phyloP scores from a whole-genome alignment of 805 yeast species.

The Suhomyces sp. region DNA sequence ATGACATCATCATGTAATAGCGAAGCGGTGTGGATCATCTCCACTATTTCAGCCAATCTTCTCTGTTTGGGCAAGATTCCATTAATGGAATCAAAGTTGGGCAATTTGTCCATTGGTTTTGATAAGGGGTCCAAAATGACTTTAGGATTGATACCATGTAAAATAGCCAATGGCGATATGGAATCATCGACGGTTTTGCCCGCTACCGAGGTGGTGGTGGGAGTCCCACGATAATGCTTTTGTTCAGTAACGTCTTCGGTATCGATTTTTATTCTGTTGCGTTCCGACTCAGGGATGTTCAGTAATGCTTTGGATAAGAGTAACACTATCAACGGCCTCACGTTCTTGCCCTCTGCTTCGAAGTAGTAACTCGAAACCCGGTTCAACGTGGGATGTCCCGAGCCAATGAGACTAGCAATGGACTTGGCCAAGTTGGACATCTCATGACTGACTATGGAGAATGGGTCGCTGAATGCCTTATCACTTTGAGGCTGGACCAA shows the following conservation, averaged over 20 bases:
- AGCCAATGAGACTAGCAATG: conserved; percentile 82
- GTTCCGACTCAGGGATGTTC: conserved; percentile 65
- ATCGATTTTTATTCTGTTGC: conserved; percentile 66
- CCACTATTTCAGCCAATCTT: conserved; percentile 94
- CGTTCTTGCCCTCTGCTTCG: conserved; percentile 94
- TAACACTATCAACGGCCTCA: conserved; percentile 86
- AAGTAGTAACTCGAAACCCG: conserved; percentile 93
- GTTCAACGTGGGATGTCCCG: conserved; percentile 91
- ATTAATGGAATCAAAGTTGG: conserved; percentile 54
- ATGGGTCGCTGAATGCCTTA: conserved; percentile 68
- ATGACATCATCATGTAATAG: conserved; percentile 95
- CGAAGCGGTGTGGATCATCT: conserved; percentile 97
- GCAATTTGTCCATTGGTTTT: conserved; percentile 71
- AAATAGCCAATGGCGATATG: conserved; percentile 75
- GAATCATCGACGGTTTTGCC: conserved; percentile 61
- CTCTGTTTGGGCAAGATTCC: conserved; percentile 95
- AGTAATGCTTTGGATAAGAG: conserved; percentile 78
- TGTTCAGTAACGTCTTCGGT: conserved; percentile 64
- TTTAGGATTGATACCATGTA: conserved; percentile 88
- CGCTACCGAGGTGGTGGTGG: conserved; percentile 53
- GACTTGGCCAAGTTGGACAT: conserved; percentile 87
- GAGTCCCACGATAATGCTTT: conserved; percentile 59
- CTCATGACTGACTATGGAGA: conserved; percentile 86
- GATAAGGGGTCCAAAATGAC: conserved; percentile 81
- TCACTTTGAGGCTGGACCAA: conserved; percentile 61